Evolutionary conservation across 176 grass and related monocot genomes (phyloP), one percentile per base, ranked within the genome.

Genomic region (Guadua angustifolia): DNA sequence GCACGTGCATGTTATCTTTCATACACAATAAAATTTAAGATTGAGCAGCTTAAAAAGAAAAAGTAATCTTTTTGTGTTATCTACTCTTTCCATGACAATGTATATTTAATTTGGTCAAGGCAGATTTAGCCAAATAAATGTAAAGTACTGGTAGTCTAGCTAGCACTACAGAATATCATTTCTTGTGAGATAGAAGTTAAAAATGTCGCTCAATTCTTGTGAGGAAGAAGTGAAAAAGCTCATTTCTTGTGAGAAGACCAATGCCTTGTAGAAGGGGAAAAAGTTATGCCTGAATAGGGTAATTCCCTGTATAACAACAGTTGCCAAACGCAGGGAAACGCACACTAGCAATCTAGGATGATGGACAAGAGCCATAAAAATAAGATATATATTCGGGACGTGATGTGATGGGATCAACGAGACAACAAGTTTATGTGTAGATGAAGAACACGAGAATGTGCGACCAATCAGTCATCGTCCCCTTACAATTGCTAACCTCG

Each of bases 391-490:
- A 49, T 68, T 79, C 14, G 18, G 39, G 7, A 66, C 13, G 16
- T 53, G 44, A 71, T 42, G 72, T 59, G 71, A 64, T 59, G 83
- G 53, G 63, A 85, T 85, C 71, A 77, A 81, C 61, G 51, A 86
- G 55, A 59, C 71, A 81, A 35, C 64, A 40, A 50, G 79, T 62
- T 76, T 42, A 59, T 5, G 47, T 59, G 78, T 40, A 80, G 74
- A 55, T 0, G 55, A 86, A 46, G 71, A 82, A 49, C 71, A 55
- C 64, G 78, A 86, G 78, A 71, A 86, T 85, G 77, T 71, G 46
- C 9, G 35, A 71, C 47, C 32, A 50, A 80, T 6, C 63, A 15
- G 21, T 56, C 44, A 8, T 71, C 52, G 63, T 36, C 49, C 21
- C 13, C 49, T 36, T 66, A 22, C 51, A 43, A 57, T 40, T 62